A percentile compares a stretch with the other conserved stretches of the same genome.
These are phyloP conservation scores for Fraxinus baroniana DNA, from an alignment of 305 asterid species.

Conservation along the genomic window DNA sequence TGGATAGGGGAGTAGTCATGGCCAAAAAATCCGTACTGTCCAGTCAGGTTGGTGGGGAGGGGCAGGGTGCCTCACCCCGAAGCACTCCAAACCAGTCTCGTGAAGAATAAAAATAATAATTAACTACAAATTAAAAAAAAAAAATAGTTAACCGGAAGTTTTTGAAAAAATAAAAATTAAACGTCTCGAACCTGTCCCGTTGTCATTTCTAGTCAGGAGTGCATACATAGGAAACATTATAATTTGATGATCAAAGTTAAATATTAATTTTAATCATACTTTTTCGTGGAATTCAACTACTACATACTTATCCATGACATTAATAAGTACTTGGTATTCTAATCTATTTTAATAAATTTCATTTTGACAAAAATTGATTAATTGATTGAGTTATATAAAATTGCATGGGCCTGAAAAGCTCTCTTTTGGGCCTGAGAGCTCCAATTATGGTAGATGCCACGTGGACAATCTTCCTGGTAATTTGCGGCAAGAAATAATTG, in stretches of 20 bases:
- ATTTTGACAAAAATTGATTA: too few relatives aligned
- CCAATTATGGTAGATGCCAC: conserved; percentile 9
- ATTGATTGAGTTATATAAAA: background rate
- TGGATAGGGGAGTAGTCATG: background rate
- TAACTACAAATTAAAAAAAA: too few relatives aligned
- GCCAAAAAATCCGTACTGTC: too few relatives aligned
- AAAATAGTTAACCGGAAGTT: too few relatives aligned
- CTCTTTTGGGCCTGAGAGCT: background rate
- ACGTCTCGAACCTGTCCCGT: too few relatives aligned
- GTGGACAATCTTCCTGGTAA: background rate
- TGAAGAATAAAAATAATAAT: too few relatives aligned
- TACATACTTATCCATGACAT: background rate
- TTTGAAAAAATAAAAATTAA: too few relatives aligned
- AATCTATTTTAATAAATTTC: too few relatives aligned
- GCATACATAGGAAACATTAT: background rate
- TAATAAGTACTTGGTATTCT: background rate
- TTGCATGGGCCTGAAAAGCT: background rate
- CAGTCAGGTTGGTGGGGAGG: too few relatives aligned
- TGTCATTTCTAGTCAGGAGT: background rate
- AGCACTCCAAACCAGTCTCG: too few relatives aligned
- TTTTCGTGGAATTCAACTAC: background rate
- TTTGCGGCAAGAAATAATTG: conserved; percentile 11
- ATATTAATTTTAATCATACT: background rate
- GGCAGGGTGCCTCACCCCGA: too few relatives aligned
- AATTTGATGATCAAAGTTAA: background rate